Percentiles rank a stretch among this genome's conserved stretches.
Evolutionary conservation across 73 alveolate species (phyloP).

Genomic region (Paramecium sonneborni): DNA sequence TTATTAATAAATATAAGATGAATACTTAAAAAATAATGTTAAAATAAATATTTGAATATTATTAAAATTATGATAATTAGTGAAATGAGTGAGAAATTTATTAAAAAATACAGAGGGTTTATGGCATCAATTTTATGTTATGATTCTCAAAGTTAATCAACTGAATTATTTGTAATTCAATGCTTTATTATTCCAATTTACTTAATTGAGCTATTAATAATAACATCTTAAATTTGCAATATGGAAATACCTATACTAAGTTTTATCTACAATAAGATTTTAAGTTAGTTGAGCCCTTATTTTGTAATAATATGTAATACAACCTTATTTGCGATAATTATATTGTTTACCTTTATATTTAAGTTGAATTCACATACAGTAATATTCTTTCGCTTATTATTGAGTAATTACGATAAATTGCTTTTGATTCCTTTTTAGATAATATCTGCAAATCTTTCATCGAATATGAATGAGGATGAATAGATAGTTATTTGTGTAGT

Average conservation of each 20-base stretch:
- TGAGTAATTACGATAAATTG: not conserved
- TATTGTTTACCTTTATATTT: not conserved
- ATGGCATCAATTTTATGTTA: not conserved
- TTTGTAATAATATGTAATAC: not conserved
- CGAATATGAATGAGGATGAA: not conserved
- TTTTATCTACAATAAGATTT: not conserved
- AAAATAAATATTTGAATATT: not conserved
- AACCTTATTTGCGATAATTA: not conserved
- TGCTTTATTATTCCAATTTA: not conserved
- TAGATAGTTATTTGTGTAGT: not conserved
- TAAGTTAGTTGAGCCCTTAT: not conserved
- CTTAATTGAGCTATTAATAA: not conserved
- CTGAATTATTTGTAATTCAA: not conserved
- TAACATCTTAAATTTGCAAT: not conserved
- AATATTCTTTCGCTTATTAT: not conserved
- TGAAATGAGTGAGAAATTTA: not conserved
- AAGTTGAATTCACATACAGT: not conserved
- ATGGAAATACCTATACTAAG: not conserved
- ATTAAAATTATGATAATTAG: not conserved
- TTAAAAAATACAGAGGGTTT: not conserved
- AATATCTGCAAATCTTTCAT: not conserved
- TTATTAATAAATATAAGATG: too few relatives aligned
- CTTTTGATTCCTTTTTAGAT: not conserved
- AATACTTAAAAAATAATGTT: not conserved
- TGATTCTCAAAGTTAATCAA: not conserved